Base-by-base conservation (phyloP, 2,329 filamentous ascomycete species). In the Epichloe uncinata region DNA sequence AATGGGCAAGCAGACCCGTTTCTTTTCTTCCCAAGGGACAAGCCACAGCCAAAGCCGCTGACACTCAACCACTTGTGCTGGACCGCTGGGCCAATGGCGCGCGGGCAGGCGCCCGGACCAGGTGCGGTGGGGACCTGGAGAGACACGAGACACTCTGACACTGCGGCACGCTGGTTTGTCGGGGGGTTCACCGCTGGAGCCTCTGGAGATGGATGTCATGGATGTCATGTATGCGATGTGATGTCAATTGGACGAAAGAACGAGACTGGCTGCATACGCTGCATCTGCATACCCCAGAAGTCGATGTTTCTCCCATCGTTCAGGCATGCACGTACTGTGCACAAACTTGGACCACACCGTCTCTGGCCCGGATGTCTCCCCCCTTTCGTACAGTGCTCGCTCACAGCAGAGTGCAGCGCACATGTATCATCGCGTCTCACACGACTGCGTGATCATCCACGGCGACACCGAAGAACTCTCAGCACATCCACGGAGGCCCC, bases 381-480 rank as follows among this genome's bases (percentile, higher is more conserved):
- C 20, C 20, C 12, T 13, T 7, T n/a, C 18, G 43, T 3, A 40
- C 38, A 16, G 22, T 33, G n/a, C n/a, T 8, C 7, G 8, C 26
- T 8, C n/a, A n/a, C n/a, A n/a, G 26, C 7, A 26, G 26, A 8
- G 26, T 26, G 22, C 16, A 26, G 20, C 7, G 47, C 42, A 7
- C 2, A 26, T 26, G 47, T 16, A 6, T 35, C 18, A n/a, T 13
- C 6, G 13, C 34, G 47, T 48, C 36, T 12, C 9, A 42, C 40
- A 22, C n/a, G 5, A 30, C 40, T 36, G n/a, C 38, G 16, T 37
- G 5, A 37, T 22, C 16, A 9, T 13, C 15, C n/a, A 37, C 47
- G 47, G 47, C 47, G 47, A 43, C 47, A 16, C 47, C 47, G 47
- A 48, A 18, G 40, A 33, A 37, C 46, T 22, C 46, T 22, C 22